These are phyloP conservation scores for Metschnikowia sp. DNA, from an alignment of 805 yeast genomes.

Conservation along the genomic window DNA sequence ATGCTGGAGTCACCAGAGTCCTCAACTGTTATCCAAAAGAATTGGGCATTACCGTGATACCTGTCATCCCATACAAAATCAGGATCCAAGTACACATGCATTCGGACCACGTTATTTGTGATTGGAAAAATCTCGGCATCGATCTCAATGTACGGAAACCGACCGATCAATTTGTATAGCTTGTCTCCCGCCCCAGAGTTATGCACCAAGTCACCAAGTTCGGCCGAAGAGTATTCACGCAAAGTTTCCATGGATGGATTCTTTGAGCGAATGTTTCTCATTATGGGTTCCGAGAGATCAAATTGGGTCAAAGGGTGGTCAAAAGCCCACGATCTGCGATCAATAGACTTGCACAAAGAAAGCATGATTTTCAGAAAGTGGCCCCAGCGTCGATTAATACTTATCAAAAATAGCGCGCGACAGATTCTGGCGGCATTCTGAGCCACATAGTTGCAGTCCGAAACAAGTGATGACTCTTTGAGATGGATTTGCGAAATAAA, in stretches of 20 bases:
- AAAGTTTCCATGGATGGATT: constrained; percentile 68
- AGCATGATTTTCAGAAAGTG: constrained; percentile 67
- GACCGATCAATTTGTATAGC: constrained; percentile 55
- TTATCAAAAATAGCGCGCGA: constrained; percentile 83
- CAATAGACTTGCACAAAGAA: constrained; percentile 82
- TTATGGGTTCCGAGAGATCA: constrained; percentile 65
- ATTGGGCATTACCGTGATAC: constrained; percentile 78
- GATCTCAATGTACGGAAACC: constrained; percentile 73
- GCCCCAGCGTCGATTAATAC: constrained; percentile 92
- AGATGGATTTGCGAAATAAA: constrained; percentile 74
- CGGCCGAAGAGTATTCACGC: constrained; percentile 68
- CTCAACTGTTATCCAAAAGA: constrained; percentile 92
- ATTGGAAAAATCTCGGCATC: constrained; percentile 86
- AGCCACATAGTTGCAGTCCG: constrained; percentile 91
- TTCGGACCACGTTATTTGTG: constrained; percentile 79
- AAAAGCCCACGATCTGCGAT: constrained; percentile 81
- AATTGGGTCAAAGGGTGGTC: constrained; percentile 90
- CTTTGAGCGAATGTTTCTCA: constrained; percentile 58
- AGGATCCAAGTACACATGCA: constrained; percentile 66
- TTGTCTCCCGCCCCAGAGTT: constrained; percentile 69
- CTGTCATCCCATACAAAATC: constrained; percentile 84
- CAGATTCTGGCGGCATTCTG: constrained; percentile 93
- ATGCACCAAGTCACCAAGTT: constrained; percentile 87
- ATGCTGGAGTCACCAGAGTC: constrained; percentile 72
- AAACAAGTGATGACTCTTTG: constrained; percentile 74